These are phyloP conservation scores for Torulaspora gathmanii DNA, from an alignment of 805 yeast species.

Conservation along the genomic window DNA sequence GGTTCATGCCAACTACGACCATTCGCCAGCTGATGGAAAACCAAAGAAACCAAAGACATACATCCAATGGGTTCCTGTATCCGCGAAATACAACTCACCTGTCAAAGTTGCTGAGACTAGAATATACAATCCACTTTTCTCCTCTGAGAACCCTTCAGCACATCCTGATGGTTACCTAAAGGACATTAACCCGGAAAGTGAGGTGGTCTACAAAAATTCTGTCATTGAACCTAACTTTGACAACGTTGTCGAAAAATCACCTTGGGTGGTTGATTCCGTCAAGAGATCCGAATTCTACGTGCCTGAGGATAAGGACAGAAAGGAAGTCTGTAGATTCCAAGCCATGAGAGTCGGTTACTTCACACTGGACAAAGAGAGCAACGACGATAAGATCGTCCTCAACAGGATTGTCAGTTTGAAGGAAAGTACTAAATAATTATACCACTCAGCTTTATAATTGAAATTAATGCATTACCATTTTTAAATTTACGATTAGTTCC, in stretches of 20 bases:
- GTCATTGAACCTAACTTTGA: constrained; percentile 73
- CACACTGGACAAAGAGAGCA: constrained; percentile 78
- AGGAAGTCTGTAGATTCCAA: constrained; percentile 93
- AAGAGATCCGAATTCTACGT: constrained; percentile 61
- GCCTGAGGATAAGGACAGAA: constrained; percentile 55
- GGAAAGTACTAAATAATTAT: constrained; percentile 50
- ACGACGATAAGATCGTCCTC: constrained; percentile 57
- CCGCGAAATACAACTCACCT: constrained; percentile 57
- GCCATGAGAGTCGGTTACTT: constrained; percentile 96
- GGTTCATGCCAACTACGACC: constrained; percentile 77
- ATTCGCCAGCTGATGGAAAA: constrained; percentile 42
- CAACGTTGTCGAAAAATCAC: constrained; percentile 64
- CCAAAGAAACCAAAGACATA: constrained; percentile 86
- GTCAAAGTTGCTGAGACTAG: constrained; percentile 69
- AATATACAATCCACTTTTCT: constrained; percentile 81
- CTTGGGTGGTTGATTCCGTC: constrained; percentile 62
- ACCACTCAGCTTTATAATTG: background rate
- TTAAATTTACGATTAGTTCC: background rate
- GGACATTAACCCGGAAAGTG: constrained; percentile 78
- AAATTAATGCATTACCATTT: background rate
- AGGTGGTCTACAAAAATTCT: constrained; percentile 58
- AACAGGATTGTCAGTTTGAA: constrained; percentile 92
- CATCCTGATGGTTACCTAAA: constrained; percentile 84
- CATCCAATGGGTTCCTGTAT: constrained; percentile 92
- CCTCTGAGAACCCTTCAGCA: constrained; percentile 83